Evolutionary conservation across 352 stramenopile species (phyloP), one percentile per base, ranked within the genome.

Genomic region (Globisporangium nagaii): DNA sequence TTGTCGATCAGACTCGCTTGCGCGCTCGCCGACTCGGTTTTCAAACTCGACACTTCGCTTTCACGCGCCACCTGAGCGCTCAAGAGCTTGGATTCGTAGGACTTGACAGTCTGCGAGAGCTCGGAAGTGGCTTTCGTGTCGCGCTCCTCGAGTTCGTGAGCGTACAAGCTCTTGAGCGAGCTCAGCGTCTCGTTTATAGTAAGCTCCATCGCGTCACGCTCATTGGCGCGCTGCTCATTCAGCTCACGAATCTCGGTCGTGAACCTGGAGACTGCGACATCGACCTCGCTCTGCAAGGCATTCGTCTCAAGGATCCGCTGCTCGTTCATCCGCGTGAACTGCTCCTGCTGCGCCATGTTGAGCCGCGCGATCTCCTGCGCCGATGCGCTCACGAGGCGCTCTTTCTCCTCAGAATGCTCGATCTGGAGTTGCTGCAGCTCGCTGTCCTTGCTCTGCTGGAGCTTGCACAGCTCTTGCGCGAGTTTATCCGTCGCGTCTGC

Each of bases 291-390:
- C 15, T 51, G 39, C 10, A 82, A 34, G 12, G 59, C 45, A 19
- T 47, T 47, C 8, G 60, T 70, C 49, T 77, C 69, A 4, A 43
- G 30, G 39, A 34, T 36, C 15, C 59, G 53, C 28, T 61, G 44
- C 12, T 35, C 31, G 50, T 70, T 62, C 30, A 73, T 53, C 32
- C 54, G 59, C 7, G 48, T 50, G n/a, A 67, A 56, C 39, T 76
- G 67, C 1, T 79, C 70, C 13, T 68, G 68, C 35, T 57, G 47
- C 8, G 62, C 31, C 48, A 73, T 71, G 3, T 56, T 55, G 20
- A 73, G 37, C 4, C 65, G 44, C 22, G 56, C 46, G 32, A 56
- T 60, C 44, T 71, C 65, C 19, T 74, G 59, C 15, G 32, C 42
- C 25, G 54, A 35, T 20, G 63, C 57, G n/a, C 65, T 53, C 7